phyloP scores from a whole-genome alignment of 345 rosid genomes.

The Xanthoceras sorbifolium region DNA sequence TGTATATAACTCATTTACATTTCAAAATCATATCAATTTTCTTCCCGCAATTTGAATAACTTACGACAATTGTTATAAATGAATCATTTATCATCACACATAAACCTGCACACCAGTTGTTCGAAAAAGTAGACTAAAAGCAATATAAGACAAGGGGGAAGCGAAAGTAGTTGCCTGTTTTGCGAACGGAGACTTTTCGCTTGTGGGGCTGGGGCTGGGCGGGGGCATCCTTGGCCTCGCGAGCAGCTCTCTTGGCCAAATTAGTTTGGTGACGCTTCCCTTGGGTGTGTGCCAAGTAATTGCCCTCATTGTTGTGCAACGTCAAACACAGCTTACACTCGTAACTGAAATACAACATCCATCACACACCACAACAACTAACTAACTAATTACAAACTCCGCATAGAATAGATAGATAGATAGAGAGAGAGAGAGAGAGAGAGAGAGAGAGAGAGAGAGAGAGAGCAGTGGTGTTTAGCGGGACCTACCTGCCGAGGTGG shows the following conservation, averaged over 20 bases:
- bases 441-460: no score
- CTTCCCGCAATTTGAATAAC: not conserved
- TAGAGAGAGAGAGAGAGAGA: no score
- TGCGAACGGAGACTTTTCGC: conserved; percentile 83
- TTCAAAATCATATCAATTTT: not conserved
- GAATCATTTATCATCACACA: not conserved
- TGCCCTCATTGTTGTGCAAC: conserved; percentile 99
- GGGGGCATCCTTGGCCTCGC: conserved; percentile 92
- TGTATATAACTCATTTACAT: not conserved
- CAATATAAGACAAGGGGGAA: not conserved
- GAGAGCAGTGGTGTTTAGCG: no score
- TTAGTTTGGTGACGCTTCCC: conserved; percentile 99
- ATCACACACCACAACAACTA: not conserved
- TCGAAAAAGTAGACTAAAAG: not conserved
- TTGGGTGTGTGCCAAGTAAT: conserved; percentile 95
- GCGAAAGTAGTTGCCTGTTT: conserved; percentile 43
- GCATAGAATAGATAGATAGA: no score
- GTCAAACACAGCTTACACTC: conserved; percentile 98
- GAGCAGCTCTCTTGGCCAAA: conserved; percentile 94
- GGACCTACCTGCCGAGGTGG: conserved; percentile 83
- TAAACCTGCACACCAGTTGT: not conserved
- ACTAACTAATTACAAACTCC: not conserved
- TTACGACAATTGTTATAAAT: not conserved
- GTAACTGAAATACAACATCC: conserved; percentile 48
- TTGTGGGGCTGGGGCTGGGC: conserved; percentile 93